phyloP scores from a whole-genome alignment of 228 moss, liverwort and hornwort genomes.

The Sphagnum magellanicum region DNA sequence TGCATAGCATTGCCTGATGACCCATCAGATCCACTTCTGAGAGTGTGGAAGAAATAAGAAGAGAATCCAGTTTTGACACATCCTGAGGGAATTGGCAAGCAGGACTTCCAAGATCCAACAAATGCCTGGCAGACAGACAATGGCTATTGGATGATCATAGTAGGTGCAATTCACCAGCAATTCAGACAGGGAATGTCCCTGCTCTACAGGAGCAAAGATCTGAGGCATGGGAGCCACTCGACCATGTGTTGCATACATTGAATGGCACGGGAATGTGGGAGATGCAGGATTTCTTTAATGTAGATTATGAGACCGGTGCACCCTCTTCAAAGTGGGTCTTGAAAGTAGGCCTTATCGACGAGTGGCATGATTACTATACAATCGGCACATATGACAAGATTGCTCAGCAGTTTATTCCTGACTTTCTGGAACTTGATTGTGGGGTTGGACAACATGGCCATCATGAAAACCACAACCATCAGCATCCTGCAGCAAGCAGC shows the following conservation, averaged over 20 bases:
- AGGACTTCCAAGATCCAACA: slow-evolving; percentile 28
- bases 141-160: slow-evolving; percentile 23
- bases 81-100: slow-evolving; percentile 16
- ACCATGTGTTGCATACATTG: slow-evolving; percentile 23
- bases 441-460: slow-evolving; percentile 21
- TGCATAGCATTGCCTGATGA: slow-evolving; percentile 57
- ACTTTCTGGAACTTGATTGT: slow-evolving; percentile 16
- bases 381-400: slow-evolving; percentile 43
- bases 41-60: slow-evolving; percentile 41
- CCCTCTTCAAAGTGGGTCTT: slow-evolving; percentile 36
- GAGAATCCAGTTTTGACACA: slow-evolving; percentile 50
- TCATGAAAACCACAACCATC: not conserved
- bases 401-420: slow-evolving; percentile 13
- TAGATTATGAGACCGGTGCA: slow-evolving; percentile 6
- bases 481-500: no score
- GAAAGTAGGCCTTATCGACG: slow-evolving; percentile 51
- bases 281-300: slow-evolving; percentile 40
- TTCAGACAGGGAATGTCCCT: slow-evolving; percentile 42
- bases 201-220: slow-evolving; percentile 53
- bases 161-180: slow-evolving; percentile 23
- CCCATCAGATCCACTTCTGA: slow-evolving; percentile 47
- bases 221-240: slow-evolving; percentile 34
- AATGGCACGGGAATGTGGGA: slow-evolving; percentile 57
- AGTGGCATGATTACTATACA: slow-evolving; percentile 54
- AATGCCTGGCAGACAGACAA: slow-evolving; percentile 36